Evolutionary conservation across 2,329 filamentous ascomycete genomes (phyloP).

Genomic region (Diaporthe vexans): DNA sequence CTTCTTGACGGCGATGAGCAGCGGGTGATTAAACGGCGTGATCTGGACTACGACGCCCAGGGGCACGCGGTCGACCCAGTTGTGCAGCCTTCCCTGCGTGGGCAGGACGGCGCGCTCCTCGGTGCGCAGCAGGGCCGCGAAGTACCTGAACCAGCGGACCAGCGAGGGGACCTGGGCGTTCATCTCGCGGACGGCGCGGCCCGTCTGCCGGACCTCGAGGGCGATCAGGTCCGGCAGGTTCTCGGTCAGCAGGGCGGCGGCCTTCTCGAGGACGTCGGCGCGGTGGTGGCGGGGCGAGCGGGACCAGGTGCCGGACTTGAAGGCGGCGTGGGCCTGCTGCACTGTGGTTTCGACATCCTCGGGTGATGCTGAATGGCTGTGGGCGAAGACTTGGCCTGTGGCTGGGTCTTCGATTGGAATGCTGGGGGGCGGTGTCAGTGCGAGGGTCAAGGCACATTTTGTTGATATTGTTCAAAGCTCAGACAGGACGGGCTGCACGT

Average conservation of each 20-base stretch:
- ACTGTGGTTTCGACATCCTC: constrained; percentile 60
- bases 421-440: constrained; percentile 39
- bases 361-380: constrained; percentile 60
- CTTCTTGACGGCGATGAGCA: constrained; percentile 72
- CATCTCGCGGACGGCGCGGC: constrained; percentile 78
- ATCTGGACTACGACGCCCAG: constrained; percentile 71
- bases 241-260: constrained; percentile 66
- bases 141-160: constrained; percentile 80
- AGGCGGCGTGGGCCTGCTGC: constrained; percentile 58
- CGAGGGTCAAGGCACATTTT: no score
- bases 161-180: constrained; percentile 76
- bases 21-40: constrained; percentile 71
- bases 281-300: constrained; percentile 68
- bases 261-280: constrained; percentile 73
- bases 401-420: constrained; percentile 48
- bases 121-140: constrained; percentile 75
- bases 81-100: constrained; percentile 71
- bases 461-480: not conserved
- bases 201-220: constrained; percentile 77
- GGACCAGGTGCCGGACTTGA: constrained; percentile 69
- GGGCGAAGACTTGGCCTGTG: constrained; percentile 47
- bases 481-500: not conserved
- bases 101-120: constrained; percentile 77
- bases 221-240: constrained; percentile 69
- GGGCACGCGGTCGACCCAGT: constrained; percentile 67